phyloP scores from a whole-genome alignment of 192 early-diverging fungal genomes.

The Umbelopsis vinacea region DNA sequence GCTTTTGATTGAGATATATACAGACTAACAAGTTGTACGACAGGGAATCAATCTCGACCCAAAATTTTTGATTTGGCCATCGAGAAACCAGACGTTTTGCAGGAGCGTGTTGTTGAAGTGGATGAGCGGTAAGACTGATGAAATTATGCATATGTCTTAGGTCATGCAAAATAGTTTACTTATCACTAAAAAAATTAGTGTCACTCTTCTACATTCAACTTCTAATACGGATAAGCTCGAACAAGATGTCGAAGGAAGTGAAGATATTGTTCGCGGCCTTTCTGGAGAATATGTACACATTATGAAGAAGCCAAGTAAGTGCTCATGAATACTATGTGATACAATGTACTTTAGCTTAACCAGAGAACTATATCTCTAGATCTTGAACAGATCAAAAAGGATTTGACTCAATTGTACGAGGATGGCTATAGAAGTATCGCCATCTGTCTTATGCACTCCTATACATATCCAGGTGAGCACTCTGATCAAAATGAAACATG shows the following conservation, averaged over 20 bases:
- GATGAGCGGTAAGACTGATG: slow-evolving; percentile 72
- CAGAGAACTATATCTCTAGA: slow-evolving; percentile 44
- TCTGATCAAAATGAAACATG: neutral
- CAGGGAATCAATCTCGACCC: slow-evolving; percentile 91
- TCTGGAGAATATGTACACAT: slow-evolving; percentile 89
- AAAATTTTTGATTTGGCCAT: slow-evolving; percentile 95
- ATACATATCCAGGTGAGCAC: slow-evolving; percentile 76
- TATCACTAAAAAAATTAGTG: slow-evolving; percentile 46
- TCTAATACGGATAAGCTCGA: slow-evolving; percentile 44
- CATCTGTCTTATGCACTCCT: slow-evolving; percentile 94
- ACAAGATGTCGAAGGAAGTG: slow-evolving; percentile 45
- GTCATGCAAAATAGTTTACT: neutral
- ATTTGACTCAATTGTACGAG: slow-evolving; percentile 64
- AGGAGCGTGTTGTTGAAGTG: slow-evolving; percentile 77
- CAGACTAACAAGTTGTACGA: too few relatives aligned
- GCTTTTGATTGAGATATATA: neutral
- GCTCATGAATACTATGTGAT: neutral
- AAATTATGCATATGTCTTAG: too few relatives aligned
- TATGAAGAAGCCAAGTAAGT: slow-evolving; percentile 63
- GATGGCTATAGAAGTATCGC: slow-evolving; percentile 87
- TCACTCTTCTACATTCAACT: slow-evolving; percentile 81
- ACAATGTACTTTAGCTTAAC: neutral
- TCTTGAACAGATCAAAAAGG: slow-evolving; percentile 52
- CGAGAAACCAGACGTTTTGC: slow-evolving; percentile 83
- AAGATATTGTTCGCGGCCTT: slow-evolving; percentile 65